phyloP scores from a whole-genome alignment of 2,329 filamentous ascomycete genomes.

The Penicillium sclerotiorum region DNA sequence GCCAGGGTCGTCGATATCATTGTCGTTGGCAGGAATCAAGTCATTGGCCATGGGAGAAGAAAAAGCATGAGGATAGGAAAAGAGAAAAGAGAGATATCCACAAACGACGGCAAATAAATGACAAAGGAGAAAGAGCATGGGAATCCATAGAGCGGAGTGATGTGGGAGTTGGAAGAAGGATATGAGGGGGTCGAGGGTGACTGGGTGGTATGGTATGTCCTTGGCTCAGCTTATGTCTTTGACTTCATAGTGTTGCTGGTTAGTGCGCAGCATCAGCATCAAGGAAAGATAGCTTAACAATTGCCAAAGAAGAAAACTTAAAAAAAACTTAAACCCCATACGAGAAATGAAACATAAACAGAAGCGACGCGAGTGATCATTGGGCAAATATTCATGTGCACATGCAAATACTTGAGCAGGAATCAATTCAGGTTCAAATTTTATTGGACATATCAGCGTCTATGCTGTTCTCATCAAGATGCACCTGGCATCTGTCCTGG shows the following conservation, averaged over 20 bases:
- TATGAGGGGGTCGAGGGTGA: background rate
- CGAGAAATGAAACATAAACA: background rate
- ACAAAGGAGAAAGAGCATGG: background rate
- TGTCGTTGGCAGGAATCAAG: conserved; percentile 6
- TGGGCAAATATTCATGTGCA: conserved; percentile 10
- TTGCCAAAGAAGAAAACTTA: background rate
- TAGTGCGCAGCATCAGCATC: too few relatives aligned
- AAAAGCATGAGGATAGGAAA: conserved; percentile 1
- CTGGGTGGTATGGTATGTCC: background rate
- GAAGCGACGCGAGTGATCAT: too few relatives aligned
- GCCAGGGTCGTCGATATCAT: conserved; percentile 10
- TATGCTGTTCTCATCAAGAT: background rate
- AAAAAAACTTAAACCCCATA: background rate
- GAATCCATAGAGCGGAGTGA: too few relatives aligned
- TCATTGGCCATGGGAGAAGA: conserved; percentile 1
- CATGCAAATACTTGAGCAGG: conserved; percentile 11
- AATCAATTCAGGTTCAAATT: background rate
- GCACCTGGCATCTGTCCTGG: conserved; percentile 22
- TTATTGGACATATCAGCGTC: conserved; percentile 7
- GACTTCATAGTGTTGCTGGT: too few relatives aligned
- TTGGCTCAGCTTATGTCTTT: background rate
- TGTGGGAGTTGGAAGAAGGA: background rate
- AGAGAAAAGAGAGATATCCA: background rate
- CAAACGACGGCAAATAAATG: background rate
- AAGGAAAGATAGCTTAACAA: too few relatives aligned